phyloP scores from a whole-genome alignment of 176 grass and related monocot genomes.

The Hordeum marinum region DNA sequence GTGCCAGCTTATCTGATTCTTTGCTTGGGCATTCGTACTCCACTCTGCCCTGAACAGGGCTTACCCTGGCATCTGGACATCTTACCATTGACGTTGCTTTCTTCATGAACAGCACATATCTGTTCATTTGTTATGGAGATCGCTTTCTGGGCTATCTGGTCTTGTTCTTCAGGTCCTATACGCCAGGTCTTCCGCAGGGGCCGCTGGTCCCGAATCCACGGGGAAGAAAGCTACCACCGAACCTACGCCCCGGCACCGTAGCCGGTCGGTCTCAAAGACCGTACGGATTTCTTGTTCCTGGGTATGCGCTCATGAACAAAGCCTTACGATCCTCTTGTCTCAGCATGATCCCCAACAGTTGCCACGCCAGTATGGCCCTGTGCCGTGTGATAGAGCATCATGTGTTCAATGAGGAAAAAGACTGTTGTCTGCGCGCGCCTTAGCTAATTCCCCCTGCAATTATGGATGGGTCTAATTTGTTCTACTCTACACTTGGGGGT shows the following conservation, averaged over 20 bases:
- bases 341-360: constrained; percentile 20
- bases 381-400: constrained; percentile 36
- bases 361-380: constrained; percentile 6
- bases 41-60: constrained; percentile 7
- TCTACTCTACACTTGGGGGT: constrained; percentile 18
- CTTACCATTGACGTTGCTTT: constrained; percentile 23
- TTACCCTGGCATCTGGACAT: constrained; percentile 11
- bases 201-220: constrained; percentile 34
- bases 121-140: constrained; percentile 32
- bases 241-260: constrained; percentile 24
- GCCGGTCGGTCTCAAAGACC: constrained; percentile 1
- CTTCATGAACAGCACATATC: constrained; percentile 21
- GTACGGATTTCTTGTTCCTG: constrained; percentile 27
- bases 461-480: constrained; percentile 15
- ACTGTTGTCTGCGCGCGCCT: constrained; percentile 26
- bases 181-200: constrained; percentile 4
- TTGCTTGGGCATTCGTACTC: constrained; percentile 12
- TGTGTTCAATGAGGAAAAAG: constrained; percentile 45
- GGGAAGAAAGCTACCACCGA: constrained; percentile 38
- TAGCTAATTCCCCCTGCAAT: constrained; percentile 29
- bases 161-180: constrained; percentile 16
- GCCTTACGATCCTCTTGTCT: constrained; percentile 20
- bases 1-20: constrained; percentile 22
- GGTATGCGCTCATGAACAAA: constrained; percentile 33
- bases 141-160: constrained; percentile 28